A percentile compares a stretch with the other conserved stretches of the same genome.
Evolutionary conservation across 208 protist species (phyloP).

Genomic region (Hexamita inflata): DNA sequence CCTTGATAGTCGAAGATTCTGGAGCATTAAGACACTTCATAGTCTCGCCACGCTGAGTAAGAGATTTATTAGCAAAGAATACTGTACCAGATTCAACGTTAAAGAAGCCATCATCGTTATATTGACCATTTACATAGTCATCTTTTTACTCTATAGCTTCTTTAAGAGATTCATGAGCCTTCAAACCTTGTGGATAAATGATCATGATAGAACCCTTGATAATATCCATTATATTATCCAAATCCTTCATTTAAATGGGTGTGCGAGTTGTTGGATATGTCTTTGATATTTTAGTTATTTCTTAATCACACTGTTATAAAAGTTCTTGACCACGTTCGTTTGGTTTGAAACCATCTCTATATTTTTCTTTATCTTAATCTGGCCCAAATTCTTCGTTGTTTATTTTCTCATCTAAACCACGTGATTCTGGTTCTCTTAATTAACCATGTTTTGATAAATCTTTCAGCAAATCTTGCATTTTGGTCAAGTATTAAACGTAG

Average conservation of each 20-base stretch:
- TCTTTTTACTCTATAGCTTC: background rate
- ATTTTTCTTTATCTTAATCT: background rate
- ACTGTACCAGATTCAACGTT: background rate
- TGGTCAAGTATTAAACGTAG: background rate
- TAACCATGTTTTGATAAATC: conserved; percentile 4
- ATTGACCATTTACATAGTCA: background rate
- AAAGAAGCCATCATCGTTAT: background rate
- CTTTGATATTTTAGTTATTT: background rate
- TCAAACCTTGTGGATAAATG: background rate
- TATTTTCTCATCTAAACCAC: background rate
- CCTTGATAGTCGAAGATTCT: background rate
- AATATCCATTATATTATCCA: background rate
- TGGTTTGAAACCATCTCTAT: background rate
- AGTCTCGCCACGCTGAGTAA: background rate
- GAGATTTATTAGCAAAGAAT: conserved; percentile 6
- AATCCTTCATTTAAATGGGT: background rate
- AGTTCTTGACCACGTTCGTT: background rate
- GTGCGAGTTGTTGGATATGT: background rate
- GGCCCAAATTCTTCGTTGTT: background rate
- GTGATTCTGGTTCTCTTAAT: background rate
- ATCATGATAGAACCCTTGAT: conserved; percentile 6
- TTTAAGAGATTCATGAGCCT: background rate
- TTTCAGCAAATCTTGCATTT: background rate
- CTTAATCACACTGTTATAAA: background rate
- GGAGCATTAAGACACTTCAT: background rate